Evolutionary conservation across 2,329 filamentous ascomycete genomes (phyloP), one percentile per base, ranked within the genome.

Genomic region (Colletotrichum theobromicola): DNA sequence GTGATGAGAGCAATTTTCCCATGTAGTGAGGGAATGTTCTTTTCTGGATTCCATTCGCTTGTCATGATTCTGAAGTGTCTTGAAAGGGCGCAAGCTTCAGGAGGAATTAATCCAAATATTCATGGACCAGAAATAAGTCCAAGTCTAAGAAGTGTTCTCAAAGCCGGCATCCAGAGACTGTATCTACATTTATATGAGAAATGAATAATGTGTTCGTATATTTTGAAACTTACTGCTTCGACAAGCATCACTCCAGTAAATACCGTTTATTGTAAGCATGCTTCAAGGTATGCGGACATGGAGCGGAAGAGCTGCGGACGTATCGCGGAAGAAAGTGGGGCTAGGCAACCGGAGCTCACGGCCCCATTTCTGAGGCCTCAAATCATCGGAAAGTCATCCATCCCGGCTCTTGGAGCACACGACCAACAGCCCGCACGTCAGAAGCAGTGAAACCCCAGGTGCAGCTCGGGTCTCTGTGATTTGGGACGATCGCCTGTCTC

Each of bases 1-100:
- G 79, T 81, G 6, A 80, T 77, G 2, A 81, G 61, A 16, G 70
- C 77, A 4, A 80, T 62, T 37, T 78, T 80, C 13, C 78, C 79
- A 3, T 34, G 42, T 1, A 80, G 60, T 34, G 75, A 35, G 1
- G 78, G 76, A 60, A 80, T 75, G 16, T 77, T 42, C 1, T 2
- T 30, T 2, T 69, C 21, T 5, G 69, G 55, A 42, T 55, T 57
- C 69, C 69, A 75, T 8, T 24, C 3, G 6, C 18, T 18, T 3
- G 21, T 12, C 60, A 70, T 70, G 6, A 3, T 50, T 4, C 1
- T 13, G 18, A 13, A 18, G 18, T 50, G n/a, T n/a, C n/a, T n/a
- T n/a, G n/a, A n/a, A n/a, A n/a, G n/a, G n/a, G n/a, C n/a, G n/a
- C n/a, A n/a, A n/a, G n/a, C n/a, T n/a, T n/a, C n/a, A n/a, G n/a